phyloP scores from a whole-genome alignment of 2,329 filamentous ascomycete genomes.

The Trichoderma arundinaceum region DNA sequence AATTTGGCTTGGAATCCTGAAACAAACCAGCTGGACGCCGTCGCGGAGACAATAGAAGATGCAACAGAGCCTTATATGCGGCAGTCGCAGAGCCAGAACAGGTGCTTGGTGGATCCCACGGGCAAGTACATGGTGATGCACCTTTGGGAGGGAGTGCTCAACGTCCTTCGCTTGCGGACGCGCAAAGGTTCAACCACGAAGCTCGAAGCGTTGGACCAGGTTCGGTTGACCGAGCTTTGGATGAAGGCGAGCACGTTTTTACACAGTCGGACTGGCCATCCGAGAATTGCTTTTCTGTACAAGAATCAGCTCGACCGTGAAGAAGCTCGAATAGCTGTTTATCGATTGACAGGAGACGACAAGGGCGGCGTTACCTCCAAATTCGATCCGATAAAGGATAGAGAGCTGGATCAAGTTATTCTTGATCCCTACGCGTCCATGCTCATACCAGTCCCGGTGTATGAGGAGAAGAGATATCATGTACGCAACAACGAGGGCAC shows the following conservation, averaged over 20 bases:
- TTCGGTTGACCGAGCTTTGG: conserved; percentile 64
- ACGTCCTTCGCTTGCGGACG: conserved; percentile 57
- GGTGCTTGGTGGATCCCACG: conserved; percentile 82
- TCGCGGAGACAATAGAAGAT: conserved; percentile 59
- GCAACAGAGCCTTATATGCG: conserved; percentile 66
- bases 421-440: conserved; percentile 63
- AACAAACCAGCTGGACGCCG: conserved; percentile 56
- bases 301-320: conserved; percentile 58
- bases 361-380: conserved; percentile 58
- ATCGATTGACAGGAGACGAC: conserved; percentile 64
- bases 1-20: conserved; percentile 80
- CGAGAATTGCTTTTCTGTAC: conserved; percentile 64
- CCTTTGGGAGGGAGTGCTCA: conserved; percentile 65
- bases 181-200: conserved; percentile 53
- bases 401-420: conserved; percentile 60
- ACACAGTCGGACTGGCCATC: conserved; percentile 63
- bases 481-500: conserved; percentile 59
- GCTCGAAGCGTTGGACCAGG: conserved; percentile 58
- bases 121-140: conserved; percentile 65
- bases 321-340: conserved; percentile 63
- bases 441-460: conserved; percentile 66
- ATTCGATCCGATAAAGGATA: conserved; percentile 61
- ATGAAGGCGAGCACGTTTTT: conserved; percentile 64
- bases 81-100: conserved; percentile 81
- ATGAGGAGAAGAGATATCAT: conserved; percentile 65